A percentile compares a stretch with the other conserved stretches of the same genome.
These are phyloP conservation scores for Nemania diffusa DNA, from an alignment of 2,329 filamentous ascomycete species.

Conservation along the genomic window DNA sequence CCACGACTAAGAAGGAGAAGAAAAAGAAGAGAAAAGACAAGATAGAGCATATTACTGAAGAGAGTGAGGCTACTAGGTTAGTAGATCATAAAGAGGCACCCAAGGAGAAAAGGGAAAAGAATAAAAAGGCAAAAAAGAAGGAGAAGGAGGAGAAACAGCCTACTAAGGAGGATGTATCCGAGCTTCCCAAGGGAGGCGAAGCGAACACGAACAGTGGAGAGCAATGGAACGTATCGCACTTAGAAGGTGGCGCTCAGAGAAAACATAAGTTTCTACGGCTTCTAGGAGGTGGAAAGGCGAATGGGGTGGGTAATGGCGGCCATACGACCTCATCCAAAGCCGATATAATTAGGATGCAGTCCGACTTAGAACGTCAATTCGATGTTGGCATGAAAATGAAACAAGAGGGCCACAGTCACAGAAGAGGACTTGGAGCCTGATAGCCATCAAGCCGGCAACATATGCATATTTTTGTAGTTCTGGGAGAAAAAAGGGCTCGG, in stretches of 20 bases:
- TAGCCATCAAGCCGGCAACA: not conserved
- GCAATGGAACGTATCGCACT: constrained; percentile 63
- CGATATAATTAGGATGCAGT: constrained; percentile 51
- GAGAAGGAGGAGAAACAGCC: constrained; percentile 44
- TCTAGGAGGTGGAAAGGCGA: constrained; percentile 62
- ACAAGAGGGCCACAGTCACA: constrained; percentile 60
- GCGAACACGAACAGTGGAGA: constrained; percentile 48
- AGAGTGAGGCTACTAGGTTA: constrained; percentile 11
- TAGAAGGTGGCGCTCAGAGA: constrained; percentile 62
- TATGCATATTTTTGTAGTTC: constrained; percentile 34
- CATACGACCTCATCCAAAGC: constrained; percentile 38
- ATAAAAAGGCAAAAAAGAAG: constrained; percentile 44
- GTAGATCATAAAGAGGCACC: constrained; percentile 11
- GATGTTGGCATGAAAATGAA: constrained; percentile 67
- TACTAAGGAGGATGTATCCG: constrained; percentile 37
- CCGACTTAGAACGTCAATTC: constrained; percentile 67
- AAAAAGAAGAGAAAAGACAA: constrained; percentile 32
- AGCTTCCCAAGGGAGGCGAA: constrained; percentile 41
- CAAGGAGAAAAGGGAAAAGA: constrained; percentile 30
- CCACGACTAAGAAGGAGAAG: constrained; percentile 31
- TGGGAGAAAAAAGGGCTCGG: constrained; percentile 24
- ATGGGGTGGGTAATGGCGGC: constrained; percentile 35
- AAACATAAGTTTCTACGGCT: constrained; percentile 68
- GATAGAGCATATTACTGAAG: constrained; percentile 10
- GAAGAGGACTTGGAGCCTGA: constrained; percentile 63